Conservation (phyloP, 148 eudicot species). For the Diospyros lotus region DNA sequence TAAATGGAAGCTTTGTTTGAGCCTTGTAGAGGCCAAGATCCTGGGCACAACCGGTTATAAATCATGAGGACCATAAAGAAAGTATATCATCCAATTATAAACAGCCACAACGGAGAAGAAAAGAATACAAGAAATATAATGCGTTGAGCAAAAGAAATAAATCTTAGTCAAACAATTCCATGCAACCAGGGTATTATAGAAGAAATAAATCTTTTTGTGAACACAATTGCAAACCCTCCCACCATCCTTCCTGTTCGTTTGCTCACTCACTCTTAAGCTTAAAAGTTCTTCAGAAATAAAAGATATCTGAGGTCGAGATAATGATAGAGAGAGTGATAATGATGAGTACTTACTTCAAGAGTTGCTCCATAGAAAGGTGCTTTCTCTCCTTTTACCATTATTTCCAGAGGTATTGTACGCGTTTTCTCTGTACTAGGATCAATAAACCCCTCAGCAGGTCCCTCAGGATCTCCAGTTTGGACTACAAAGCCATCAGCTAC, state of each 20-base stretch:
- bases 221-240: background rate
- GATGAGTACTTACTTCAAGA: slow-evolving; percentile 64
- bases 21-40: slow-evolving; percentile 98
- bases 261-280: background rate
- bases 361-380: slow-evolving; percentile 84
- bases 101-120: background rate
- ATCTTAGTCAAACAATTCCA: background rate
- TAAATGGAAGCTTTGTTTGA: slow-evolving; percentile 95
- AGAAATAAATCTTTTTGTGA: background rate
- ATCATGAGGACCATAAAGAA: background rate
- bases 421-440: slow-evolving; percentile 98
- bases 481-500: slow-evolving; percentile 99
- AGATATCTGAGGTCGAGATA: background rate
- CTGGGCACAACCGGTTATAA: slow-evolving; percentile 30
- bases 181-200: background rate
- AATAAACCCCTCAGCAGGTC: slow-evolving; percentile 96
- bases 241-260: background rate
- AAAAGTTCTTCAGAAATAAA: background rate
- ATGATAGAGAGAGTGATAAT: slow-evolving; percentile 2
- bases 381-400: slow-evolving; percentile 87
- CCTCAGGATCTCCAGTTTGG: slow-evolving; percentile 99
- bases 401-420: slow-evolving; percentile 86
- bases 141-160: background rate
- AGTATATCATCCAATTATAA: background rate
- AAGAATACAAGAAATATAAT: background rate